Base-by-base conservation (phyloP, 1,139 yeast genomes). In the Suhomyces bokatorum region DNA sequence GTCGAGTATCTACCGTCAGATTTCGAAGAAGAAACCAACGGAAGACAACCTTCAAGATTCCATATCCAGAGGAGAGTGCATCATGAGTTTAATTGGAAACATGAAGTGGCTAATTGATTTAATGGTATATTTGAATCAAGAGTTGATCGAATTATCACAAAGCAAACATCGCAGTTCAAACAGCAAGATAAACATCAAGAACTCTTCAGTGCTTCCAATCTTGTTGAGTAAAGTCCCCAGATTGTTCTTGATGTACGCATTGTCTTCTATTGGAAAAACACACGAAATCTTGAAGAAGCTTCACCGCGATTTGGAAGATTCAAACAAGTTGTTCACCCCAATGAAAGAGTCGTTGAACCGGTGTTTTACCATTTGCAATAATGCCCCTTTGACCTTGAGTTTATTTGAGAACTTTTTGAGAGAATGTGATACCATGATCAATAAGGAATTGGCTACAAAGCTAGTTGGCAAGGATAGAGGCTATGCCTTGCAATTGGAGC, bases 31-130 rank as follows among this genome's bases (percentile, higher is more conserved):
- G 53, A 73, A 73, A 52, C 76, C 78, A 0, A 57, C 68, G 1
- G 78, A 74, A 46, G 86, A 81, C 51, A 73, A 72, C 14, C 53
- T 77, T 22, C 71, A 70, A 26, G 88, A 85, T 54, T 74, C 83
- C 0, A 73, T 77, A 14, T 69, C 77, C 44, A 62, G 86, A 55
- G 80, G 82, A 40, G 81, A 83, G 58, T 69, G 81, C 48, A 71
- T 85, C 6, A 65, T 82, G 45, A 78, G 86, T 15, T 72, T 85
- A 42, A 62, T 86, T 16, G 96, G 96, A 0, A 77, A 83, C 34
- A 77, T 85, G n/a, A 76, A 87, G 53, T 89, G 96, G 95, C 73
- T 85, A 47, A 72, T 86, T 34, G 96, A 88, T 58, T 74, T 87
- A 46, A 70, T 87, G 54, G 78, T 81, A 0, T 80, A 78, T 49